phyloP scores from a whole-genome alignment of 1,139 yeast species.

The Scheffersomyces parashehatae region DNA sequence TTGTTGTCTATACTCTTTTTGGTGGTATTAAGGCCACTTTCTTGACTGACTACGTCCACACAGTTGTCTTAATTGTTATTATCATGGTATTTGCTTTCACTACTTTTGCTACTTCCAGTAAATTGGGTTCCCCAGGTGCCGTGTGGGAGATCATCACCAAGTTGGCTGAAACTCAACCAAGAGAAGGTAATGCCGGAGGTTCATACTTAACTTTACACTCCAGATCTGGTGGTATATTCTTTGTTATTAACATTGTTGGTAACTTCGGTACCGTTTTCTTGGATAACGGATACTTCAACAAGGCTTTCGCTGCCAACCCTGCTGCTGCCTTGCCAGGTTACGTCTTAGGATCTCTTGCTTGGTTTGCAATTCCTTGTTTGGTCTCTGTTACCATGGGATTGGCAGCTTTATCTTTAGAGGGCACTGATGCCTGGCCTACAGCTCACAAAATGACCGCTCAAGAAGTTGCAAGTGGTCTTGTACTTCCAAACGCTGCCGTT shows the following conservation, averaged over 20 bases:
- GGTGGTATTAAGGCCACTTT: constrained; percentile 93
- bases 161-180: constrained; percentile 59
- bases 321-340: constrained; percentile 89
- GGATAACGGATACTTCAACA: constrained; percentile 89
- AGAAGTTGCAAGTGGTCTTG: constrained; percentile 79
- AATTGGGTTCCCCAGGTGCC: constrained; percentile 77
- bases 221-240: constrained; percentile 74
- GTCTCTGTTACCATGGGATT: constrained; percentile 84
- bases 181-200: constrained; percentile 73
- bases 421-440: constrained; percentile 70
- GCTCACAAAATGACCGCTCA: constrained; percentile 64
- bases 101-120: constrained; percentile 59
- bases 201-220: constrained; percentile 82
- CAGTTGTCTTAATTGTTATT: constrained; percentile 59
- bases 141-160: constrained; percentile 70
- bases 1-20: constrained; percentile 75
- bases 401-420: constrained; percentile 72
- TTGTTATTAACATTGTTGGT: constrained; percentile 80
- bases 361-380: constrained; percentile 89
- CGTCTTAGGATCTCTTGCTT: constrained; percentile 83
- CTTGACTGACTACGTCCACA: constrained; percentile 83
- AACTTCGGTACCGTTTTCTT: constrained; percentile 87
- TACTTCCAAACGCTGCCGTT: constrained; percentile 82
- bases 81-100: constrained; percentile 63
- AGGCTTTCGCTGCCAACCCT: constrained; percentile 86